These are phyloP conservation scores for Colletotrichum karsti DNA, from an alignment of 2,329 filamentous ascomycete genomes.

Conservation along the genomic window DNA sequence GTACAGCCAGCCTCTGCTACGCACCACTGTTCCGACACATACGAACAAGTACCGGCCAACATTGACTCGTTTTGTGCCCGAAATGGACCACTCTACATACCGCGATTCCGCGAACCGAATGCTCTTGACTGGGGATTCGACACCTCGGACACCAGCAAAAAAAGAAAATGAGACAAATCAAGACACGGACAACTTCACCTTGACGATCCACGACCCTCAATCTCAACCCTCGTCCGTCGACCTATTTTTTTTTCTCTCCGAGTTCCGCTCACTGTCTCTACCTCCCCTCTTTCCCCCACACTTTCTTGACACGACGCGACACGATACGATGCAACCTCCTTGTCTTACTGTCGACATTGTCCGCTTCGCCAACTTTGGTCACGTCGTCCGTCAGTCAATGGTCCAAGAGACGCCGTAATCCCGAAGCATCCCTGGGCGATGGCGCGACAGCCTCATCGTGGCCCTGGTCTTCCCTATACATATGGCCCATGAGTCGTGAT, in stretches of 20 bases:
- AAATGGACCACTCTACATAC: slow-evolving; percentile 7
- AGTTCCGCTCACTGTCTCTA: not conserved
- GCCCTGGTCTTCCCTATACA: not conserved
- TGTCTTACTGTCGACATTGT: slow-evolving; percentile 11
- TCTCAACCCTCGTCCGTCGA: not conserved
- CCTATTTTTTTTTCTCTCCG: not conserved
- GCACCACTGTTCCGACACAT: not conserved
- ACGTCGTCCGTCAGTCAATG: not conserved
- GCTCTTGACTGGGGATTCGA: not conserved
- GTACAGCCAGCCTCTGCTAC: slow-evolving; percentile 11
- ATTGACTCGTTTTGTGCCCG: slow-evolving; percentile 15
- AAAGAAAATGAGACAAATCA: slow-evolving; percentile 1
- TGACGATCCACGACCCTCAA: not conserved
- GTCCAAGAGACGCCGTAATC: not conserved
- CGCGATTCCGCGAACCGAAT: slow-evolving; percentile 14
- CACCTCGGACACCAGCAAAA: not conserved
- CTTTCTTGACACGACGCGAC: slow-evolving; percentile 17
- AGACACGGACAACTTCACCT: not conserved
- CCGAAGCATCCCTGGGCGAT: slow-evolving; percentile 3
- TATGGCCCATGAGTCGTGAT: slow-evolving; percentile 17
- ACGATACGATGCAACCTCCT: slow-evolving; percentile 16
- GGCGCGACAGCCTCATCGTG: slow-evolving; percentile 14
- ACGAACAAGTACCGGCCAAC: slow-evolving; percentile 24
- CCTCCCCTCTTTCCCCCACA: slow-evolving; percentile 17
- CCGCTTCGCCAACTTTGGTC: slow-evolving; percentile 1